Percentiles rank a stretch among this genome's conserved stretches.
Conservation (phyloP, 257 asterid species). For the Leptodermis oblonga region DNA sequence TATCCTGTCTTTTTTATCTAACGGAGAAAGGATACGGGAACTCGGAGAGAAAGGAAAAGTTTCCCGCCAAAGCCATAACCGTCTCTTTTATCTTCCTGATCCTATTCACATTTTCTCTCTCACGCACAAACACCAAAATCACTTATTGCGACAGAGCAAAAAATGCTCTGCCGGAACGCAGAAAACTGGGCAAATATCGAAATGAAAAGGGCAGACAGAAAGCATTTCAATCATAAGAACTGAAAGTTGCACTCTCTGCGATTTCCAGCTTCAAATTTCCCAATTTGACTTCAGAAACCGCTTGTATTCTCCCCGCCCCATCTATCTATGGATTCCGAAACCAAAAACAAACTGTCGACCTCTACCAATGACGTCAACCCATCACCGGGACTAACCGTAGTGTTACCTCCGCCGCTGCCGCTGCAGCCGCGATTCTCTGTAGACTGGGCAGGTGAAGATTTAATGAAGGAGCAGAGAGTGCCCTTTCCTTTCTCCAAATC, state of each 20-base stretch:
- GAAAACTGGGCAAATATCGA: background rate
- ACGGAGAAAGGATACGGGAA: no score
- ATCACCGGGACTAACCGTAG: background rate
- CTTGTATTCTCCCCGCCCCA: background rate
- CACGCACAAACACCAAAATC: background rate
- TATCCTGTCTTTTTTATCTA: no score
- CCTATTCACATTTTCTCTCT: background rate
- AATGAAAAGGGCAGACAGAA: no score
- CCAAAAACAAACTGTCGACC: background rate
- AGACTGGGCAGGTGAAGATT: conserved; percentile 46
- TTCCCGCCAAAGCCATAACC: conserved; percentile 7
- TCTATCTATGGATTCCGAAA: conserved; percentile 13
- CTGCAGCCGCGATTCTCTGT: conserved; percentile 30
- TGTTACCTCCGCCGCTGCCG: conserved; percentile 8
- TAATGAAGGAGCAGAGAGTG: conserved; percentile 41
- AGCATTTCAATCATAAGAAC: background rate
- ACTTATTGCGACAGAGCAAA: background rate
- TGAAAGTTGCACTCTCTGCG: background rate
- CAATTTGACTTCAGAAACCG: background rate
- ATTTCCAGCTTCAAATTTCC: background rate
- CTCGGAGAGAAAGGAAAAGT: background rate
- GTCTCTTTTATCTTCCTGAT: background rate
- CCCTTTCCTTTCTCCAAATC: conserved; percentile 74
- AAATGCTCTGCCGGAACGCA: background rate
- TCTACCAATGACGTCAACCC: background rate